Evolutionary conservation across 257 asterid species (phyloP).

Genomic region (Gynochthodes officinalis): DNA sequence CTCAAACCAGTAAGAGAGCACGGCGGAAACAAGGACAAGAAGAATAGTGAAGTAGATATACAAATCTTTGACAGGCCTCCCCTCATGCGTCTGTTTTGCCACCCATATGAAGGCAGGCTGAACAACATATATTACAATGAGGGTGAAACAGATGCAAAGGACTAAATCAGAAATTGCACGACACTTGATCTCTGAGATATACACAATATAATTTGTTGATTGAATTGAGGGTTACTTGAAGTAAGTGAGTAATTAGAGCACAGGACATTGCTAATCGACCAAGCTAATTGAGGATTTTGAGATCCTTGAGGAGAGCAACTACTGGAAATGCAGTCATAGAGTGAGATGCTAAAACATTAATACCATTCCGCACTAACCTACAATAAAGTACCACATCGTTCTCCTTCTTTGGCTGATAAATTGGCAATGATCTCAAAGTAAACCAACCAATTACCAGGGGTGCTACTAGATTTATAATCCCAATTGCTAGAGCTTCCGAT

Average conservation of each 20-base stretch:
- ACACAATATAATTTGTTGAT: background rate
- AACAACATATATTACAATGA: background rate
- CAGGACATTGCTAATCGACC: constrained; percentile 31
- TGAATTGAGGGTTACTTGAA: background rate
- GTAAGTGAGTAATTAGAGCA: constrained; percentile 18
- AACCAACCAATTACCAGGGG: constrained; percentile 12
- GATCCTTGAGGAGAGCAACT: constrained; percentile 28
- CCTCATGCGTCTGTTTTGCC: constrained; percentile 27
- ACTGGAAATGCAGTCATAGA: constrained; percentile 24
- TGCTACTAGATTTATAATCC: constrained; percentile 15
- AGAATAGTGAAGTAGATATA: constrained; percentile 13
- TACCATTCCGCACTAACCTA: background rate
- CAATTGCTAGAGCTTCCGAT: constrained; percentile 20
- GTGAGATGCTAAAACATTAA: background rate
- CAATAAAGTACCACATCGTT: no score
- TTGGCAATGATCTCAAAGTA: background rate
- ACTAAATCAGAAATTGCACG: background rate
- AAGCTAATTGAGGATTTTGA: constrained; percentile 29
- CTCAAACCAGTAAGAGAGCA: constrained; percentile 14
- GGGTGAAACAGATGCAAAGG: background rate
- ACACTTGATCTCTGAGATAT: background rate
- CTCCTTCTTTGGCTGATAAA: background rate
- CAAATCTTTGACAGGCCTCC: constrained; percentile 20
- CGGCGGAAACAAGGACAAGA: constrained; percentile 14
- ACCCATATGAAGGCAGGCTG: constrained; percentile 23